These are phyloP conservation scores for Psidium friedrichsthalianum DNA, from an alignment of 345 rosid species.

Conservation along the genomic window DNA sequence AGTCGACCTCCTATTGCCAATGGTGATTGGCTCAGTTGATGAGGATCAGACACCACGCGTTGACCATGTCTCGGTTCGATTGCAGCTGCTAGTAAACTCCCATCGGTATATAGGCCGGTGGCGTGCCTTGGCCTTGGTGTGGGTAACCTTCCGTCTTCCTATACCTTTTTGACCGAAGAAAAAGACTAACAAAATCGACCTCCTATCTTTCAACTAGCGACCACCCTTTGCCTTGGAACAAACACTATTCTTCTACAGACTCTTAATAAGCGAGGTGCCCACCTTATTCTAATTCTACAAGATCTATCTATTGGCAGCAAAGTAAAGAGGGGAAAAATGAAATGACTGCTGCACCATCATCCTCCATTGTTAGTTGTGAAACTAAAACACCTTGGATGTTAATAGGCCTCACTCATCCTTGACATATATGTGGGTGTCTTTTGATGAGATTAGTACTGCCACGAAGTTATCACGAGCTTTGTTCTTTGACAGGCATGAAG, in stretches of 20 bases:
- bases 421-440: neutral
- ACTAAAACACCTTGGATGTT: neutral
- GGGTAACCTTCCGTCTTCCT: neutral
- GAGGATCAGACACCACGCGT: neutral
- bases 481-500: neutral
- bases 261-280: neutral
- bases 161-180: too few relatives aligned
- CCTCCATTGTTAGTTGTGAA: neutral
- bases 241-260: neutral
- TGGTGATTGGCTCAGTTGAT: neutral
- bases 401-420: neutral
- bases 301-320: neutral
- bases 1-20: neutral
- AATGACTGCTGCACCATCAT: neutral
- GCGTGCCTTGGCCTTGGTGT: accelerated
- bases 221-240: neutral
- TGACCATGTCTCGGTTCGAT: neutral
- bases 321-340: neutral
- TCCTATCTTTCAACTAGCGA: neutral
- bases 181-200: neutral
- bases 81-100: too few relatives aligned
- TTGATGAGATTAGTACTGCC: neutral
- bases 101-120: accelerated
- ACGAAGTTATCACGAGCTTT: neutral
- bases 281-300: neutral